A percentile compares a stretch with the other conserved stretches of the same genome.
These are phyloP conservation scores for Salix dunnii DNA, from an alignment of 345 rosid genomes.

Conservation along the genomic window DNA sequence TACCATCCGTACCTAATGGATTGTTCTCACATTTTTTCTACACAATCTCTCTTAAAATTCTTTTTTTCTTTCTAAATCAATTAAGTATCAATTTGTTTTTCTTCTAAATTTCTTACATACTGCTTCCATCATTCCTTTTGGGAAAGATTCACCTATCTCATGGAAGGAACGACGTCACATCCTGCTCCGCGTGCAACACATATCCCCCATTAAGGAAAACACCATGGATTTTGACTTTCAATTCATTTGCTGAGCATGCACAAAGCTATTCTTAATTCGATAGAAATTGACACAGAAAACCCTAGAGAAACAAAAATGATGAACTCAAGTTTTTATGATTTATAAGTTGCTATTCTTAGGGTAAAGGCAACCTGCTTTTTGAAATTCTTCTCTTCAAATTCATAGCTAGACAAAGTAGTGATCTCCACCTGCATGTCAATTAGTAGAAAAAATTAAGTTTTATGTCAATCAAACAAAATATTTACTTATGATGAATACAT, in stretches of 20 bases:
- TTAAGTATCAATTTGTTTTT: too few species aligned
- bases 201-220: not conserved
- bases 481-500: too few species aligned
- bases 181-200: not conserved
- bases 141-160: not conserved
- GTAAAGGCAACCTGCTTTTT: conserved; percentile 28
- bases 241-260: not conserved
- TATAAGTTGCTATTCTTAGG: not conserved
- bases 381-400: conserved; percentile 34
- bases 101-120: not conserved
- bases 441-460: not conserved
- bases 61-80: not conserved
- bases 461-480: not conserved
- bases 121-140: not conserved
- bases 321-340: not conserved
- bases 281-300: not conserved
- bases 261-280: not conserved
- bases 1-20: not conserved
- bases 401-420: conserved; percentile 36
- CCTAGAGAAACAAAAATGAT: not conserved
- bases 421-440: conserved; percentile 30
- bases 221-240: not conserved
- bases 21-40: not conserved
- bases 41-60: not conserved
- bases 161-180: not conserved